Conservation (phyloP, 495 filamentous ascomycete species). For the Lophium mytilinum region DNA sequence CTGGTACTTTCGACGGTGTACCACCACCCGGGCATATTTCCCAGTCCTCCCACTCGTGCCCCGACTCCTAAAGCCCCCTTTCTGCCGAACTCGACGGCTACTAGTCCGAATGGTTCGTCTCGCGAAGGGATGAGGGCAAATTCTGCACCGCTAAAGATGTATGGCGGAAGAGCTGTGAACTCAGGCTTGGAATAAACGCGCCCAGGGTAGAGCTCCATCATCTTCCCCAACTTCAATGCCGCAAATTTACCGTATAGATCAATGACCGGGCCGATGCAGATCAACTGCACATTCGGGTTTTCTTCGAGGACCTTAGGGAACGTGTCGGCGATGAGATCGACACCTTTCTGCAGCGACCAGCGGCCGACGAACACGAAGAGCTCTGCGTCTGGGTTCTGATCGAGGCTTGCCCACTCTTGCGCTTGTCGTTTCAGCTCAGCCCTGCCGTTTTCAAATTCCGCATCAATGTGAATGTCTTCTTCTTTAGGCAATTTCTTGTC, state of each 20-base stretch:
- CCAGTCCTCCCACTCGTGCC: constrained; percentile 51
- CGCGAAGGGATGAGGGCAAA: constrained; percentile 73
- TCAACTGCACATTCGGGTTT: constrained; percentile 57
- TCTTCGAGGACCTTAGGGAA: constrained; percentile 65
- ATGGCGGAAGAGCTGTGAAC: constrained; percentile 66
- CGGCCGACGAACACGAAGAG: constrained; percentile 72
- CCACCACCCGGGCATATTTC: constrained; percentile 77
- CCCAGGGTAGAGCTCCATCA: constrained; percentile 71
- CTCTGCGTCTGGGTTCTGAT: constrained; percentile 58
- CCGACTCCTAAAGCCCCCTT: constrained; percentile 73
- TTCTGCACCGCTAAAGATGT: constrained; percentile 70
- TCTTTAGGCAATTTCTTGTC: constrained; percentile 46
- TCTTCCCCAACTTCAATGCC: constrained; percentile 59
- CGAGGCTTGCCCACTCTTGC: constrained; percentile 67
- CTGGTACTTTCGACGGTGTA: constrained; percentile 62
- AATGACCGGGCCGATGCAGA: constrained; percentile 66
- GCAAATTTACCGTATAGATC: constrained; percentile 75
- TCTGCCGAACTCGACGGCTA: constrained; percentile 71
- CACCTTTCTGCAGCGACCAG: constrained; percentile 73
- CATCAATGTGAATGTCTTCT: constrained; percentile 49
- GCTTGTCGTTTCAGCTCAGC: constrained; percentile 56
- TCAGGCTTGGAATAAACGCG: constrained; percentile 69
- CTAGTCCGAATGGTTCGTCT: constrained; percentile 75
- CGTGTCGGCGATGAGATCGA: constrained; percentile 71
- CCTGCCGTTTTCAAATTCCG: constrained; percentile 48